phyloP scores from a whole-genome alignment of 1,139 yeast species.

The Pichia sp. region DNA sequence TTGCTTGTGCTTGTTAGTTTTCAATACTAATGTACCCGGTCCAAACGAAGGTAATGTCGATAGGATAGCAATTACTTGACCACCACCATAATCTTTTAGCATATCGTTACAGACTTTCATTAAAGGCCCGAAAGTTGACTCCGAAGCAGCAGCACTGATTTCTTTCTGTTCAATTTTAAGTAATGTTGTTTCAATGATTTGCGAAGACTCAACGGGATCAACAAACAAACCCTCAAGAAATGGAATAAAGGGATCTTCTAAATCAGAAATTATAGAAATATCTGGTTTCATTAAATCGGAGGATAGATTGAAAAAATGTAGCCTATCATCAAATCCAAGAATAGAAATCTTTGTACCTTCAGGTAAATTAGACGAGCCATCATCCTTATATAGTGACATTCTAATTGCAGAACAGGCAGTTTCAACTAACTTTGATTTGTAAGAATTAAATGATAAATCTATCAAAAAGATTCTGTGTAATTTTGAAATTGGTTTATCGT shows the following conservation, averaged over 20 bases:
- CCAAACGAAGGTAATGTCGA: slow-evolving; percentile 76
- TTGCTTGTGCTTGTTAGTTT: slow-evolving; percentile 30
- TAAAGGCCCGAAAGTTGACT: slow-evolving; percentile 78
- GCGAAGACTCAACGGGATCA: slow-evolving; percentile 59
- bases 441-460: slow-evolving; percentile 62
- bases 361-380: slow-evolving; percentile 29
- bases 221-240: slow-evolving; percentile 71
- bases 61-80: slow-evolving; percentile 67
- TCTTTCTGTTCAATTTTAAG: slow-evolving; percentile 44
- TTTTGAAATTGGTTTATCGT: slow-evolving; percentile 30
- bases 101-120: slow-evolving; percentile 60
- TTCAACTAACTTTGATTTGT: slow-evolving; percentile 55
- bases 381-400: slow-evolving; percentile 36
- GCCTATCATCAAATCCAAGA: slow-evolving; percentile 64
- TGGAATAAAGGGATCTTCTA: slow-evolving; percentile 80
- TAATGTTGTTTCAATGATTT: slow-evolving; percentile 61
- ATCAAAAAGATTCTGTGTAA: slow-evolving; percentile 71
- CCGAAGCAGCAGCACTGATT: slow-evolving; percentile 43
- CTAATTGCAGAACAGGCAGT: slow-evolving; percentile 71
- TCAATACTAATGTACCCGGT: slow-evolving; percentile 64
- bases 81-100: slow-evolving; percentile 62
- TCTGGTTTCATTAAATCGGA: slow-evolving; percentile 41
- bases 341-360: slow-evolving; percentile 52
- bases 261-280: slow-evolving; percentile 59
- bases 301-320: slow-evolving; percentile 69